Base-by-base conservation (phyloP, 1,284 basidiomycete species). In the Cutaneotrichosporon mucoides region DNA sequence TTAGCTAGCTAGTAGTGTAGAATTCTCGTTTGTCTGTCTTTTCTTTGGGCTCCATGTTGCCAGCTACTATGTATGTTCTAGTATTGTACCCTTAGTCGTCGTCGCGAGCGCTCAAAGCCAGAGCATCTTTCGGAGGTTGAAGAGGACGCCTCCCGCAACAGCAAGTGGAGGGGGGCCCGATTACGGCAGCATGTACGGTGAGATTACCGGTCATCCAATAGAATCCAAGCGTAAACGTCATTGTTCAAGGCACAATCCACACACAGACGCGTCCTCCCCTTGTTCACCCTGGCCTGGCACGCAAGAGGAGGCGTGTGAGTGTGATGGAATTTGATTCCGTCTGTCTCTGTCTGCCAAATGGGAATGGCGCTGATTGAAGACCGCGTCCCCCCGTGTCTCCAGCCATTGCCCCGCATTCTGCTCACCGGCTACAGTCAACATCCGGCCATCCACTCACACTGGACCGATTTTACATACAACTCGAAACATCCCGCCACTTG, bases 1-100 rank as follows among this genome's bases (percentile, higher is more conserved):
- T 72, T 38, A 9, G 57, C 46, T 58, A 43, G 53, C 24, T n/a
- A 6, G 42, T 37, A 10, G 6, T 36, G 11, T 38, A 24, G 36
- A 24, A 24, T 24, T 24, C 24, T 24, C 24, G 24, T 24, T 3
- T 24, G 24, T 24, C 24, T 24, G 24, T 24, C 24, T 24, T 24
- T 24, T 48, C 35, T 12, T 48, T 48, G 46, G 46, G 34, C 44
- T 44, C 24, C 24, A 24, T 45, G 44, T 45, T 45, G 44, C 44
- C 12, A 45, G 24, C 16, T 45, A 45, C 44, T 24, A 24, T 24
- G 44, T 45, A 45, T 45, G 24, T 44, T 44, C 43, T 10, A 44
- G n/a, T 16, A 44, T 24, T 24, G 24, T 24, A 24, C 24, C 24
- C 24, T 24, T 24, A 24, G 24, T 24, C 24, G 24, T 24, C 24